Evolutionary conservation across 352 stramenopile species (phyloP).

Genomic region (Hyaloperonospora arabidopsidis): DNA sequence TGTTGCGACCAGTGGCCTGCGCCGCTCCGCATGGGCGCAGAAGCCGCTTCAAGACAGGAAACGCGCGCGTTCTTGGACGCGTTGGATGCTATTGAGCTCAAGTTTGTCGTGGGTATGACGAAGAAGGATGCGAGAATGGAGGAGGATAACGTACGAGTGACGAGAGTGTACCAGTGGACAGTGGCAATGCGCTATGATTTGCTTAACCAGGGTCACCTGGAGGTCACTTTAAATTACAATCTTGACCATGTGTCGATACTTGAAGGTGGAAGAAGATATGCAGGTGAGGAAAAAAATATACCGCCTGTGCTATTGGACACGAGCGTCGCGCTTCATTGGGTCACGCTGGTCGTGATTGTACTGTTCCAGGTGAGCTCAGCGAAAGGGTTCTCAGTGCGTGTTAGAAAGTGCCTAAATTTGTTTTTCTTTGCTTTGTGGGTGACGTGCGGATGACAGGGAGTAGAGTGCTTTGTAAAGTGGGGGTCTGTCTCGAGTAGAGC

Average conservation of each 20-base stretch:
- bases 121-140: conserved; percentile 15
- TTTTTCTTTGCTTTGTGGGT: neutral
- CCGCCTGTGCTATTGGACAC: conserved; percentile 44
- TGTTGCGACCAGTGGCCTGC: conserved; percentile 41
- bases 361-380: conserved; percentile 39
- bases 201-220: conserved; percentile 59
- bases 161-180: conserved; percentile 46
- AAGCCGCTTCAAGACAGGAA: conserved; percentile 19
- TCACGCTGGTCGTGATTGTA: conserved; percentile 33
- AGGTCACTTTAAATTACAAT: conserved; percentile 53
- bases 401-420: too few relatives aligned
- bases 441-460: conserved; percentile 16
- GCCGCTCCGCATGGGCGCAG: conserved; percentile 27
- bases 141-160: conserved; percentile 3
- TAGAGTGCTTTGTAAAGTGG: conserved; percentile 46
- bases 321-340: conserved; percentile 37
- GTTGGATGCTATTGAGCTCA: conserved; percentile 56
- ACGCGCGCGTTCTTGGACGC: conserved; percentile 59
- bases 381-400: neutral
- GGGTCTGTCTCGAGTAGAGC: conserved; percentile 13
- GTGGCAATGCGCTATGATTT: conserved; percentile 61
- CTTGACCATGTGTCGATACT: conserved; percentile 12
- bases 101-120: conserved; percentile 44
- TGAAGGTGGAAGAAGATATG: conserved; percentile 1
- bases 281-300: conserved; percentile 21